A percentile compares a stretch with the other conserved stretches of the same genome.
Conservation (phyloP, 164 flowering plant genomes). For the Stephania yunnanensis region DNA sequence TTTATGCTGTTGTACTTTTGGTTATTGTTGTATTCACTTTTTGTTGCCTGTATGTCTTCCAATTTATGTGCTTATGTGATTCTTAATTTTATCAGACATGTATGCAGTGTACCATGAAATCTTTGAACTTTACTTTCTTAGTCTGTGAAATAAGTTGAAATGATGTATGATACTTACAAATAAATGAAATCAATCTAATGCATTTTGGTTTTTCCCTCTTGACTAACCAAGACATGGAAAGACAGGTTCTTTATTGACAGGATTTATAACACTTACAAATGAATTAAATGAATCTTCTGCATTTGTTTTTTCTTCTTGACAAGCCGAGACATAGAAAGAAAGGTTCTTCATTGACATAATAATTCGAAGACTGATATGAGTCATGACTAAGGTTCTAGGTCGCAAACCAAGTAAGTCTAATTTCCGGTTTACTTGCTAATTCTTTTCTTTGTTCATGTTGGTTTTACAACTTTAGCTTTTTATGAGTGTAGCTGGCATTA, state of each 20-base stretch:
- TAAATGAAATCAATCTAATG: neutral
- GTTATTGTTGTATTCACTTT: neutral
- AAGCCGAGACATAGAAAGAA: no score
- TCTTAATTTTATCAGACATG: neutral
- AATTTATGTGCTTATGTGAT: neutral
- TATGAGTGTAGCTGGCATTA: no score
- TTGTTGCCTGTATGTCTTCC: neutral
- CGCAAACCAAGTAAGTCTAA: neutral
- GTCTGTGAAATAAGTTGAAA: neutral
- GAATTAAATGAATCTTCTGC: no score
- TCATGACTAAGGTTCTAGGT: neutral
- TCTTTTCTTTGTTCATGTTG: no score
- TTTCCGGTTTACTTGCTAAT: no score
- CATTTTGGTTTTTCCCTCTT: neutral
- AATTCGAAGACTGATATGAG: neutral
- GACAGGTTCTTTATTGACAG: neutral
- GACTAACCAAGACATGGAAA: neutral
- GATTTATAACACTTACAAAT: no score
- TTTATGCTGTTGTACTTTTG: neutral
- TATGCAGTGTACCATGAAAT: neutral
- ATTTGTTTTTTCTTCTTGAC: no score
- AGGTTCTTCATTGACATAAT: neutral
- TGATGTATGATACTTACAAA: neutral
- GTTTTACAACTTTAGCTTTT: no score
- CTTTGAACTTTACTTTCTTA: neutral